A percentile compares a stretch with the other conserved stretches of the same genome.
Conservation (phyloP, 139 green algal genomes). For the Desmodesmus armatus region DNA sequence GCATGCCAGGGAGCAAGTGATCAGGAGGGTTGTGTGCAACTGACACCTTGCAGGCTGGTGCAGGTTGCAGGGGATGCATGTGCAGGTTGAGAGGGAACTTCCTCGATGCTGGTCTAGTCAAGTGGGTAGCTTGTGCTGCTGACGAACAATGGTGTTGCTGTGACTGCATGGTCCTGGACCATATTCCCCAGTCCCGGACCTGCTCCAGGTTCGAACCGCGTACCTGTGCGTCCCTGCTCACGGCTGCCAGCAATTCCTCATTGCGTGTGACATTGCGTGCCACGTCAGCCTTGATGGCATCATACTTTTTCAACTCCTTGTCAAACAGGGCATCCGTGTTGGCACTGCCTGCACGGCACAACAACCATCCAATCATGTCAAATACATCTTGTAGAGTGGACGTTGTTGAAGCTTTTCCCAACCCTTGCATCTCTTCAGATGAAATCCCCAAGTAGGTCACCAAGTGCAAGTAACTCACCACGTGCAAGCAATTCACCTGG, state of each 20-base stretch:
- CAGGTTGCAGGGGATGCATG: too few relatives aligned
- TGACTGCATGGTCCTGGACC: too few relatives aligned
- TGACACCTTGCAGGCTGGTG: too few relatives aligned
- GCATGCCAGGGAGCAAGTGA: not conserved
- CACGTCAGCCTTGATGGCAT: constrained; percentile 72
- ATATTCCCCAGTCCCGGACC: too few relatives aligned
- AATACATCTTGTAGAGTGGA: not conserved
- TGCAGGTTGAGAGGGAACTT: too few relatives aligned
- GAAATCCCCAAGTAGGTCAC: too few relatives aligned
- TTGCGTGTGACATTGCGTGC: constrained; percentile 73
- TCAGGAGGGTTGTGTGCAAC: too few relatives aligned
- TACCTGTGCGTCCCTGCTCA: constrained; percentile 61
- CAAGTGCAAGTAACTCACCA: too few relatives aligned
- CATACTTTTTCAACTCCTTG: constrained; percentile 91
- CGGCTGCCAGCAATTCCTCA: constrained; percentile 66
- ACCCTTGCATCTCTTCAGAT: not conserved
- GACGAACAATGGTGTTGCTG: too few relatives aligned
- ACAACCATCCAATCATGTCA: not conserved
- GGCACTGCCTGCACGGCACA: too few relatives aligned
- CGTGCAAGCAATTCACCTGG: too few relatives aligned
- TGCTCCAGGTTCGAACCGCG: not conserved
- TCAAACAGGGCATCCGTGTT: constrained; percentile 77
- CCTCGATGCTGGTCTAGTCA: too few relatives aligned
- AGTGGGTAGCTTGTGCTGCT: not conserved
- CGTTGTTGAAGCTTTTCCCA: not conserved